Conservation (phyloP, 208 protist species). For the Crithidia sp. region DNA sequence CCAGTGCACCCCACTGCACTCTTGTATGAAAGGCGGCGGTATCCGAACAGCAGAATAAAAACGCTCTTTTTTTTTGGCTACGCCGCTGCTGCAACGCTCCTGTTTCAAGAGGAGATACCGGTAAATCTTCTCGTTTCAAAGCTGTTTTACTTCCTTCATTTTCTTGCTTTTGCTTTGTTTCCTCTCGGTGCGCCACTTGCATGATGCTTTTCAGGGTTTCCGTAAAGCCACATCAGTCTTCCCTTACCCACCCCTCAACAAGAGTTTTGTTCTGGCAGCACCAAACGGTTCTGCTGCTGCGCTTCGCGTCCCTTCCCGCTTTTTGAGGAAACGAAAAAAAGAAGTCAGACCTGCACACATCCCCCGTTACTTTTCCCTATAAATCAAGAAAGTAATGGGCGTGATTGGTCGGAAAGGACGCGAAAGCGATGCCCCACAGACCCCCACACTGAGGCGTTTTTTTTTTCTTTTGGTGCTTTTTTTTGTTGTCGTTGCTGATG, state of each 20-base stretch:
- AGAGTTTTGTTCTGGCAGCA: neutral
- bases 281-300: too few relatives aligned
- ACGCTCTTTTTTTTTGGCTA: neutral
- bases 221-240: neutral
- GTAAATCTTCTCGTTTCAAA: neutral
- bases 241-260: neutral
- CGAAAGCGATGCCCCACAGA: too few relatives aligned
- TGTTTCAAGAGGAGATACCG: neutral
- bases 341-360: too few relatives aligned
- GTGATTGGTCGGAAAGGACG: too few relatives aligned
- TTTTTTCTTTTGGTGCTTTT: too few relatives aligned
- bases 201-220: slow-evolving; percentile 12
- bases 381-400: too few relatives aligned
- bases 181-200: slow-evolving; percentile 5
- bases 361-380: too few relatives aligned
- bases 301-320: too few relatives aligned
- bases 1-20: neutral
- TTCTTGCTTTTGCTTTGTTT: neutral
- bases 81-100: neutral
- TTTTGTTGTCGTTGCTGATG: too few relatives aligned
- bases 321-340: too few relatives aligned
- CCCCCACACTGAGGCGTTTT: too few relatives aligned
- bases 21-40: neutral
- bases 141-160: neutral
- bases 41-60: neutral